Evolutionary conservation across 2,329 filamentous ascomycete species (phyloP).

Genomic region (Trichoderma sp.): DNA sequence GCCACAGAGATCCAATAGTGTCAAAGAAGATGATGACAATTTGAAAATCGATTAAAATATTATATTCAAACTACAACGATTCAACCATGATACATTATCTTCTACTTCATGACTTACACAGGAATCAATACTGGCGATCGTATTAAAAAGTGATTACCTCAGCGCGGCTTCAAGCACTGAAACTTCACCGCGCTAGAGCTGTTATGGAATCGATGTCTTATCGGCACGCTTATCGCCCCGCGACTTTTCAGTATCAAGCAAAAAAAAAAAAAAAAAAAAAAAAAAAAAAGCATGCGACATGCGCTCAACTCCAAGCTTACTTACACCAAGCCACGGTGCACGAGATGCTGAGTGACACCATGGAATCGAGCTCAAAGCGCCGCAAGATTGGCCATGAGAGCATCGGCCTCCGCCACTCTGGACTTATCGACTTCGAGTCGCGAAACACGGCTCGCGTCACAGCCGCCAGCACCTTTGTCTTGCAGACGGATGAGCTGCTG

Average conservation of each 20-base stretch:
- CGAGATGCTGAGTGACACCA: conserved; percentile 25
- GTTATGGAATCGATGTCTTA: neutral
- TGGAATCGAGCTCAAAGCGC: conserved; percentile 49
- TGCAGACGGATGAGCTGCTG: conserved; percentile 59
- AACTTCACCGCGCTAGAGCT: neutral
- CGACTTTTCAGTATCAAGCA: conserved; percentile 6
- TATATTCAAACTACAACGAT: neutral
- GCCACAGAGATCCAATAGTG: neutral
- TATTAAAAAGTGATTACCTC: neutral
- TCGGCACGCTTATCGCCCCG: conserved; percentile 29
- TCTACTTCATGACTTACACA: neutral
- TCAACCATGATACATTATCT: neutral
- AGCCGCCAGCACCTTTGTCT: conserved; percentile 53
- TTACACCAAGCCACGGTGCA: neutral
- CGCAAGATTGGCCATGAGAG: conserved; percentile 46
- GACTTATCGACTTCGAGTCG: conserved; percentile 41
- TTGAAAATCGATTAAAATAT: neutral
- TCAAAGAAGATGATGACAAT: neutral
- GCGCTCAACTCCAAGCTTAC: conserved; percentile 14
- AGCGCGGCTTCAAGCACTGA: neutral
- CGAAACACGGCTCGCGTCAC: conserved; percentile 40
- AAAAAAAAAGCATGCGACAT: conserved; percentile 20
- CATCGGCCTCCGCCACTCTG: conserved; percentile 33
- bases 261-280: conserved; percentile 23
- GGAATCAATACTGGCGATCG: too few relatives aligned